A percentile compares a stretch with the other conserved stretches of the same genome.
Evolutionary conservation across 108 stramenopile genomes (phyloP).

Genomic region (Parietichytrium sp.): DNA sequence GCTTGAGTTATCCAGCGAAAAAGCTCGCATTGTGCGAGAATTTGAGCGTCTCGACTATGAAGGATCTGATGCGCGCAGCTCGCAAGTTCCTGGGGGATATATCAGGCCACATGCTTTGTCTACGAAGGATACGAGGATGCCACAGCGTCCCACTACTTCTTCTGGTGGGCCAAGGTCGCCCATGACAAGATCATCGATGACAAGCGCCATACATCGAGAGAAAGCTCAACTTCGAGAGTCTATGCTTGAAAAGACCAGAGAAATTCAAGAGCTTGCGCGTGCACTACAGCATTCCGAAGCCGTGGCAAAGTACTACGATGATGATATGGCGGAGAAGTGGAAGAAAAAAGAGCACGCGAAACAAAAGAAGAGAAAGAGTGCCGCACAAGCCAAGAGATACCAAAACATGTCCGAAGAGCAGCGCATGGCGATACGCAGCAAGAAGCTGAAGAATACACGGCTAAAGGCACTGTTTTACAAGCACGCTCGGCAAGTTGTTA

Average conservation of each 20-base stretch:
- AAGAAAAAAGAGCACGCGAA: not conserved
- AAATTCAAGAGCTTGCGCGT: not conserved
- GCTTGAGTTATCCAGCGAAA: not conserved
- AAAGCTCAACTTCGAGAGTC: not conserved
- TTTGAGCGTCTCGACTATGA: constrained; percentile 12
- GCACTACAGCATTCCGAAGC: not conserved
- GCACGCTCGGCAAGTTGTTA: not conserved
- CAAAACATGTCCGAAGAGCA: too few species aligned
- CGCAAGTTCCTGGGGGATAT: too few species aligned
- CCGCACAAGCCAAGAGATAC: too few species aligned
- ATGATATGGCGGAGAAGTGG: not conserved
- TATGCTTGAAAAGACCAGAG: not conserved
- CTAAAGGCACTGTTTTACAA: not conserved
- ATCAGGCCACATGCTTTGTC: too few species aligned
- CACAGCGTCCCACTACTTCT: too few species aligned
- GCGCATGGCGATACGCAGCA: not conserved
- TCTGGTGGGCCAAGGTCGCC: too few species aligned
- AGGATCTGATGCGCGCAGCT: too few species aligned
- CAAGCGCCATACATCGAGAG: not conserved
- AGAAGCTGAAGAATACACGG: not conserved
- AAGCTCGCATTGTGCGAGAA: not conserved
- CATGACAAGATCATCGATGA: too few species aligned
- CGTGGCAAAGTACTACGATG: not conserved
- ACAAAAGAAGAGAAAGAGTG: too few species aligned
- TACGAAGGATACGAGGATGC: too few species aligned